Evolutionary conservation across 352 stramenopile genomes (phyloP).

Genomic region (Globisporangium paddicum): DNA sequence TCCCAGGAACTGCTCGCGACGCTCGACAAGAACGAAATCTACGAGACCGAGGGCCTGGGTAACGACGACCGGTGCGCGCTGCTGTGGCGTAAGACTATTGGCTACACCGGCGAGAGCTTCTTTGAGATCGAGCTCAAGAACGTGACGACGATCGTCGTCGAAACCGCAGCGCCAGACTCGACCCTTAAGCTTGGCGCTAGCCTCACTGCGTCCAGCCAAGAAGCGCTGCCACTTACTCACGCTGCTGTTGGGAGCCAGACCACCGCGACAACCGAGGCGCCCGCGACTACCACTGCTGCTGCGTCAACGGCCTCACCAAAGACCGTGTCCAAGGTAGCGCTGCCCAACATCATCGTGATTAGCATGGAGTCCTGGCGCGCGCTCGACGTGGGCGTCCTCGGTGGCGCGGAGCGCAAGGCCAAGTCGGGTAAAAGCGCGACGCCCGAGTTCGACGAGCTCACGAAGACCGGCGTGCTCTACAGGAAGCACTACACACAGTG

Average conservation of each 20-base stretch:
- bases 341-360: constrained; percentile 66
- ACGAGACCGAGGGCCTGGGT: constrained; percentile 32
- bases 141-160: constrained; percentile 8
- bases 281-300: background rate
- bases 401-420: constrained; percentile 35
- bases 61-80: constrained; percentile 65
- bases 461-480: constrained; percentile 49
- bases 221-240: background rate
- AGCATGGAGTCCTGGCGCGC: constrained; percentile 68
- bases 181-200: constrained; percentile 5
- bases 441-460: constrained; percentile 51
- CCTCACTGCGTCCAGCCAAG: background rate
- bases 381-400: constrained; percentile 54
- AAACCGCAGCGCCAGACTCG: background rate
- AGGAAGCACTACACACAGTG: constrained; percentile 63
- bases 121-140: constrained; percentile 50
- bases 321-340: constrained; percentile 6
- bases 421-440: constrained; percentile 22
- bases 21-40: constrained; percentile 37
- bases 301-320: background rate
- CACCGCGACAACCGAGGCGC: background rate
- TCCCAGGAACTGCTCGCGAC: constrained; percentile 43
- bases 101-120: constrained; percentile 39
- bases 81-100: constrained; percentile 57
- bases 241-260: background rate